These are phyloP conservation scores for Suhomyces atakaporum DNA, from an alignment of 1,139 yeast genomes.

Conservation along the genomic window DNA sequence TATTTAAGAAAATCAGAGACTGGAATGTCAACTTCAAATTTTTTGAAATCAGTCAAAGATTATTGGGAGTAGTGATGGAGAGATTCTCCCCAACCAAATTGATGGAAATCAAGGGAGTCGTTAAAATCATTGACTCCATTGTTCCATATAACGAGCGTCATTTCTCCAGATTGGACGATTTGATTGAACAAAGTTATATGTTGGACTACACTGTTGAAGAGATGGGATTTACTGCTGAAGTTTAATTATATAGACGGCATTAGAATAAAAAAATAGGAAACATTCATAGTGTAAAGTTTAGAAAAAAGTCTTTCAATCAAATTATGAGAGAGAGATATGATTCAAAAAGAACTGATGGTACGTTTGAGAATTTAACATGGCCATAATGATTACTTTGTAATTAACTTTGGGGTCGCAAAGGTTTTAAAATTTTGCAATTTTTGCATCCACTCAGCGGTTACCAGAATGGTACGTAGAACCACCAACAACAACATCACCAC, in stretches of 20 bases:
- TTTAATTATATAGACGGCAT: conserved; percentile 1
- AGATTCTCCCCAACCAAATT: conserved; percentile 56
- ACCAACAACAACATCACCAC: no score
- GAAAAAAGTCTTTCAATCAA: no score
- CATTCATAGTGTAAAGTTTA: no score
- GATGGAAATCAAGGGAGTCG: conserved; percentile 65
- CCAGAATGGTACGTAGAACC: no score
- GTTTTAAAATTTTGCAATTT: background rate
- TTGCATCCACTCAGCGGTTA: no score
- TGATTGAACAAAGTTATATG: conserved; percentile 81
- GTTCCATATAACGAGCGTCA: conserved; percentile 90
- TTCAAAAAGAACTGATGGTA: no score
- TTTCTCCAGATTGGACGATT: conserved; percentile 67
- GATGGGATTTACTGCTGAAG: conserved; percentile 42
- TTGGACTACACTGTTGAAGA: conserved; percentile 83
- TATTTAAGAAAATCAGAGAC: conserved; percentile 79
- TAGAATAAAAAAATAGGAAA: no score
- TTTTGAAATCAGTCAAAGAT: conserved; percentile 75
- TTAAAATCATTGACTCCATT: conserved; percentile 68
- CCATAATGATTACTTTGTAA: no score
- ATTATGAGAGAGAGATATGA: no score
- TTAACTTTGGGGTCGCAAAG: no score
- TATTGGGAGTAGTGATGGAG: conserved; percentile 64
- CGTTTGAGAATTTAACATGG: no score
- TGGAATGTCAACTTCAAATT: conserved; percentile 93